Evolutionary conservation across 2,329 filamentous ascomycete species (phyloP), one percentile per base, ranked within the genome.

Genomic region (Byssothecium circinans): DNA sequence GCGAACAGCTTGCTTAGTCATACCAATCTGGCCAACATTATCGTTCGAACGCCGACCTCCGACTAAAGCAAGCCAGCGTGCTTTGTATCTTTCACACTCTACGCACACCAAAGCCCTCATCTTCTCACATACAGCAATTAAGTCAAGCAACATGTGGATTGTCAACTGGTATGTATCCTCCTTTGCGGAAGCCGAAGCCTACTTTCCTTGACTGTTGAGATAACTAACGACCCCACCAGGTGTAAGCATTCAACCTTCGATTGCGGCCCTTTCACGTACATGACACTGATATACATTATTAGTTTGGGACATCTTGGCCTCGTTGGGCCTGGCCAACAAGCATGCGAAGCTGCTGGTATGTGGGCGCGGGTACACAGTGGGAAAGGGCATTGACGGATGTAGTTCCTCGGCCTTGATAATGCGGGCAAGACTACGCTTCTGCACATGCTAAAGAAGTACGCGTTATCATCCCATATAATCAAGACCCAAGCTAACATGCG

Each of bases 381-480:
- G 22, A 17, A 18, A 14, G 18, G 18, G 8, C 4, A 43, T 19
- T 43, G 41, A 43, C 22, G 22, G 14, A 18, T n/a, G 22, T 25
- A 43, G 41, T 43, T 25, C 30, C 20, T 19, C 10, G 2, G 22
- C 7, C 39, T 18, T 25, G 91, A 95, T 73, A 95, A 95, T 78
- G 91, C 91, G 41, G 91, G 91, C 76, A 96, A 96, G 82, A 96
- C 91, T 44, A 95, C 91, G 90, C 79, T 96, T 58, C 78, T 96
- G 71, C 91, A 96, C 75, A 95, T 95, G 91, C 75, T 96, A 74
- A 96, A 96, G 88, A 69, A 69, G 41, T 43, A 43, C 6, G 41
- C 18, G 10, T 6, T n/a, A 14, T 29, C 37, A 4, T 29, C 37
- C 20, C 36, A 10, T 3, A 7, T 17, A 20, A 10, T 18, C 36